Percentiles rank a stretch among this genome's conserved stretches.
Evolutionary conservation across 495 filamentous ascomycete species (phyloP).

Genomic region (Penicillium lagena): DNA sequence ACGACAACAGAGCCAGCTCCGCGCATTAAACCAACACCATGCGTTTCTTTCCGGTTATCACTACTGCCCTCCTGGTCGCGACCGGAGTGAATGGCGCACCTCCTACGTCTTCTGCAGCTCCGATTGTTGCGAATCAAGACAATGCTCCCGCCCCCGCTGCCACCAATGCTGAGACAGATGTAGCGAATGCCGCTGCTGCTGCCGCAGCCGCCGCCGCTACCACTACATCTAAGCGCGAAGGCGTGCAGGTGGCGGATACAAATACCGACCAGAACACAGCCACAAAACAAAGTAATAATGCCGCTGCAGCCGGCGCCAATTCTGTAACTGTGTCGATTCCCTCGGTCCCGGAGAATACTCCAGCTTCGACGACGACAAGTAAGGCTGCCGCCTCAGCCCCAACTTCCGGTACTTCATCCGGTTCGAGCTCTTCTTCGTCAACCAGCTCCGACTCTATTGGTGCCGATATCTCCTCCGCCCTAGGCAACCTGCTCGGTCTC

Average conservation of each 20-base stretch:
- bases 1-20: too few species aligned
- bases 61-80: too few species aligned
- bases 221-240: background rate
- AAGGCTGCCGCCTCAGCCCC: background rate
- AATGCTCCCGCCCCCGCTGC: background rate
- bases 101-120: too few species aligned
- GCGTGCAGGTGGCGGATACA: background rate
- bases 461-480: background rate
- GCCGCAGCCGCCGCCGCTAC: slow-evolving; percentile 1
- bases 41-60: too few species aligned
- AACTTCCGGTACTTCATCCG: slow-evolving; percentile 1
- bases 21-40: too few species aligned
- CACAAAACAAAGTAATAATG: background rate
- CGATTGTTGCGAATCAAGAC: too few species aligned
- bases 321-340: background rate
- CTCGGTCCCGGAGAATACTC: background rate
- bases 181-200: background rate
- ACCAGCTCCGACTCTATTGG: background rate
- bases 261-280: slow-evolving; percentile 6
- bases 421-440: background rate
- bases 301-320: background rate
- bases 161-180: slow-evolving; percentile 2
- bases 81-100: too few species aligned
- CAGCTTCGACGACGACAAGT: background rate
- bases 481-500: slow-evolving; percentile 1